phyloP scores from a whole-genome alignment of 345 rosid genomes.

The Noccaea bulbosa region DNA sequence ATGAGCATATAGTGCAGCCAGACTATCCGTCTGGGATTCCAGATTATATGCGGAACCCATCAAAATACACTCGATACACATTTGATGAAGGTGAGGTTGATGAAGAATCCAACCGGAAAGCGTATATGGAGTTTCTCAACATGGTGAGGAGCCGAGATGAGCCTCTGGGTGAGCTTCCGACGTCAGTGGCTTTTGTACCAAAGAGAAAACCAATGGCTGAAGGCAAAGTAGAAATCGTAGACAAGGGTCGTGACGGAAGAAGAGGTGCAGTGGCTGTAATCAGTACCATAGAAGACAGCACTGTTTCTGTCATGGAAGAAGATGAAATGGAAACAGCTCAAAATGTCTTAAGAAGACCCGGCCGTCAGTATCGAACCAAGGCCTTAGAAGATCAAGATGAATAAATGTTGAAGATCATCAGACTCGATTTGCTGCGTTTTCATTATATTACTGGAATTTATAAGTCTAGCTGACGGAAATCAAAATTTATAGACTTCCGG shows the following conservation, averaged over 20 bases:
- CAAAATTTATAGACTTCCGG: neutral
- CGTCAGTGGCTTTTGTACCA: constrained; percentile 65
- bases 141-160: constrained; percentile 45
- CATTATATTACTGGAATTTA: neutral
- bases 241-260: constrained; percentile 39
- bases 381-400: constrained; percentile 49
- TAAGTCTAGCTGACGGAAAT: neutral
- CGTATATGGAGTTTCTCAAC: constrained; percentile 65
- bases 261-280: constrained; percentile 54
- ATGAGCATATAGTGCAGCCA: constrained; percentile 32
- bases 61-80: constrained; percentile 72
- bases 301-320: constrained; percentile 67
- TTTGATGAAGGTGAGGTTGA: constrained; percentile 64
- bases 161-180: constrained; percentile 55
- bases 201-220: constrained; percentile 53
- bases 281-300: constrained; percentile 47
- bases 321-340: constrained; percentile 54
- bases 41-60: constrained; percentile 77
- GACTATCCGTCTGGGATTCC: constrained; percentile 55
- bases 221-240: constrained; percentile 19
- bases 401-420: constrained; percentile 21
- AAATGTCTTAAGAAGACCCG: constrained; percentile 38
- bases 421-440: neutral
- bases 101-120: constrained; percentile 67
- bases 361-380: constrained; percentile 66